Base-by-base conservation (phyloP, 257 asterid species). In the Asclepias syriaca region DNA sequence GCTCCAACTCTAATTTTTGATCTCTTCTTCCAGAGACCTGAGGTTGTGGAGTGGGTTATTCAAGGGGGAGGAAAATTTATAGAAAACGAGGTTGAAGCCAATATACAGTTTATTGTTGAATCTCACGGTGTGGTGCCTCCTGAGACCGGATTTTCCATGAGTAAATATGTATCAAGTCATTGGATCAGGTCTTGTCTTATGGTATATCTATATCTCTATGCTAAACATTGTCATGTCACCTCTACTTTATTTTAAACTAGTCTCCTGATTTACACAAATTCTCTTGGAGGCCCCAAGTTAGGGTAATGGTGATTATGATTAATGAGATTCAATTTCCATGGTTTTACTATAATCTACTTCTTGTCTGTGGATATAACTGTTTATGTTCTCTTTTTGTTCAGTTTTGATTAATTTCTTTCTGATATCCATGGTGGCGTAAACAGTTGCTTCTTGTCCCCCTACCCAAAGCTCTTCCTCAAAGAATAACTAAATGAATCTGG, bases 151-250 rank as follows among this genome's bases (percentile, higher is more conserved):
- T 72, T 66, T 69, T 77, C 74, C 77, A 61, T 37, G 79, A 75
- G 82, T 77, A 82, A 83, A 70, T 83, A 82, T 72, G 91, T 92
- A 54, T 82, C 99, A 83, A 79, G 95, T 69, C 99, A 95, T 74
- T 95, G 98, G 99, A 82, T 95, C 73, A 86, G 71, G 77, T 90
- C 95, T 84, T 95, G 94, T 79, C 78, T 90, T 61, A 81, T 90
- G 98, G 99, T 95, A 91, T 54, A 55, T 71, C 49, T 22, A 45
- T 40, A 59, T 54, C 55, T 71, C 49, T 22, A 45, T 40, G 65
- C 72, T 65, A 5, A n/a, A 13, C 10, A 50, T 57, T 56, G 19
- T 39, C 34, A 21, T 37, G 50, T 74, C 18, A 34, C 43, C 43
- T 49, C 40, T 19, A 22, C 50, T 71, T 11, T n/a, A n/a, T n/a